Conservation (phyloP, 164 flowering plant species). For the Brasenia schreberi region DNA sequence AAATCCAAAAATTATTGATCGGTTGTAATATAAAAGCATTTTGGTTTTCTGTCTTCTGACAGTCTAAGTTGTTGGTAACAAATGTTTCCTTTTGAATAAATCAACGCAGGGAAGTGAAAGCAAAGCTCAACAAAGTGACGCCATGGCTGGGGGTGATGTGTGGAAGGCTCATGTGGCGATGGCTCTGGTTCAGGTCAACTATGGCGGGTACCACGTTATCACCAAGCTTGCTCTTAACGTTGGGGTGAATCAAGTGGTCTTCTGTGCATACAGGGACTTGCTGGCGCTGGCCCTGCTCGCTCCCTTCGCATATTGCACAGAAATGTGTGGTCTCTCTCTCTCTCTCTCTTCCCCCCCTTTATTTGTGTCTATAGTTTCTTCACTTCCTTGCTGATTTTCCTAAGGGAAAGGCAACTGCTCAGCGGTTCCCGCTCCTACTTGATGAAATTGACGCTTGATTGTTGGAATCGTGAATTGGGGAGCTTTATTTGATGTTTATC, state of each 20-base stretch:
- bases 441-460: too few species aligned
- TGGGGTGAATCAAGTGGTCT: slow-evolving; percentile 80
- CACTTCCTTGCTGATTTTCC: neutral
- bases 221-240: slow-evolving; percentile 83
- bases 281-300: slow-evolving; percentile 78
- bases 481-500: too few species aligned
- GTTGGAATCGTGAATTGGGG: too few species aligned
- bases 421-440: too few species aligned
- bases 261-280: slow-evolving; percentile 76
- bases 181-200: slow-evolving; percentile 60
- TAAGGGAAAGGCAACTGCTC: neutral
- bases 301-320: slow-evolving; percentile 68
- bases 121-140: too few species aligned
- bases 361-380: neutral
- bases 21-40: too few species aligned
- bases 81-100: too few species aligned
- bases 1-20: too few species aligned
- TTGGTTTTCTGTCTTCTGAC: too few species aligned
- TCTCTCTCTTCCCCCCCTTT: neutral
- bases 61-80: too few species aligned
- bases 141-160: slow-evolving; percentile 11
- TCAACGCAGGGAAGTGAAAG: too few species aligned
- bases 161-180: slow-evolving; percentile 64
- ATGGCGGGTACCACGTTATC: slow-evolving; percentile 87
- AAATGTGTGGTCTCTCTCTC: slow-evolving; percentile 14